These are phyloP conservation scores for Cercospora nicotianae DNA, from an alignment of 2,329 filamentous ascomycete genomes.

Conservation along the genomic window DNA sequence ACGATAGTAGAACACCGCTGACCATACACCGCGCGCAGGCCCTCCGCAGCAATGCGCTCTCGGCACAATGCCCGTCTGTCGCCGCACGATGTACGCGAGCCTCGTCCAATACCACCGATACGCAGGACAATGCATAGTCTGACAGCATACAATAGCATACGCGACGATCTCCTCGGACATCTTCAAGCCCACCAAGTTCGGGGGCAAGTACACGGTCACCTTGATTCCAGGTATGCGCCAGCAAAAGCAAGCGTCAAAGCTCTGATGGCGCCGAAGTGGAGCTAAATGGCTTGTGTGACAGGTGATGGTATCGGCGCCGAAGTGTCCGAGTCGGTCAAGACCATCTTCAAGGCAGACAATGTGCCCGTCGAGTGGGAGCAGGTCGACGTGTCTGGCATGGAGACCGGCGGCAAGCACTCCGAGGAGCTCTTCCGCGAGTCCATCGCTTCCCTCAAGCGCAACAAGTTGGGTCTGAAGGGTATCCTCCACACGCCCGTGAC, in stretches of 20 bases:
- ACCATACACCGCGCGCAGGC: conserved; percentile 44
- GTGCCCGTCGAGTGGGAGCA: conserved; percentile 99
- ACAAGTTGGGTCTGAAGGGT: conserved; percentile 98
- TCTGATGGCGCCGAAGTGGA: conserved; percentile 22
- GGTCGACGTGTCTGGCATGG: conserved; percentile 89
- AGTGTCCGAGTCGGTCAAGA: conserved; percentile 97
- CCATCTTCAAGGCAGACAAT: conserved; percentile 99
- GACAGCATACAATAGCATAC: conserved; percentile 51
- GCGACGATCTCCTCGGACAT: conserved; percentile 90
- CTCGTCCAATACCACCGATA: conserved; percentile 4
- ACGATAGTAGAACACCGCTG: conserved; percentile 21
- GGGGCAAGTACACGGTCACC: conserved; percentile 98
- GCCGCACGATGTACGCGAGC: conserved; percentile 55
- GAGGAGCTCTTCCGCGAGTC: conserved; percentile 96
- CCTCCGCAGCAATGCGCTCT: conserved; percentile 55
- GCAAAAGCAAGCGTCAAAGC: conserved; percentile 28
- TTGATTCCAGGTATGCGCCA: conserved; percentile 77
- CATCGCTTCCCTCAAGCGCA: conserved; percentile 91
- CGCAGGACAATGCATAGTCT: conserved; percentile 24
- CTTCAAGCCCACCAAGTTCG: conserved; percentile 98
- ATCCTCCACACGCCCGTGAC: conserved; percentile 97
- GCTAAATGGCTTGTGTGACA: conserved; percentile 35
- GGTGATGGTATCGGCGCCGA: conserved; percentile 96
- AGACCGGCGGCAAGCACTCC: conserved; percentile 79
- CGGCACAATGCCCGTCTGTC: conserved; percentile 49